A percentile compares a stretch with the other conserved stretches of the same genome.
Evolutionary conservation across 305 asterid species (phyloP).

Genomic region (Fraxinus albicans): DNA sequence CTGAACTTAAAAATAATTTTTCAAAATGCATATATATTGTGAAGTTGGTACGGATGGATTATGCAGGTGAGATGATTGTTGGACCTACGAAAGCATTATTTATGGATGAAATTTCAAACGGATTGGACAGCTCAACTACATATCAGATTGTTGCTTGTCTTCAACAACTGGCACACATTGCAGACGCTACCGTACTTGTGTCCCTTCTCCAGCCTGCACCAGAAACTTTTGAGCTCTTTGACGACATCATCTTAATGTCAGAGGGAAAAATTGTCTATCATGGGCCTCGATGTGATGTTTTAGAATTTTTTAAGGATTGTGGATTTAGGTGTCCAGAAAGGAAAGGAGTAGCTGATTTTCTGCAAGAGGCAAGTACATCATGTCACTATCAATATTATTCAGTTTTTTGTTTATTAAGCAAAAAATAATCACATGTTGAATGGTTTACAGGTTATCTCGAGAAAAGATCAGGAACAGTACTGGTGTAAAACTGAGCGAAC

Average conservation of each 20-base stretch:
- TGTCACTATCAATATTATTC: background rate
- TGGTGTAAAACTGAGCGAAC: slow-evolving; percentile 39
- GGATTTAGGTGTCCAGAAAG: slow-evolving; percentile 58
- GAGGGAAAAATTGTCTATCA: slow-evolving; percentile 45
- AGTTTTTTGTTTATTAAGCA: background rate
- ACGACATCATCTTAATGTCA: slow-evolving; percentile 38
- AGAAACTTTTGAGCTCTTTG: slow-evolving; percentile 45
- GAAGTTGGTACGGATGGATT: background rate
- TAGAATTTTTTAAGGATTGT: slow-evolving; percentile 34
- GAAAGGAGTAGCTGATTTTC: slow-evolving; percentile 61
- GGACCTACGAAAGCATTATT: slow-evolving; percentile 49
- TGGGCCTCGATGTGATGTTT: slow-evolving; percentile 31
- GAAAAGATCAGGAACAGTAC: slow-evolving; percentile 68
- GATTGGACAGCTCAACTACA: slow-evolving; percentile 46
- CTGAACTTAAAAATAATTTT: background rate
- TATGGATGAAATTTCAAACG: slow-evolving; percentile 47
- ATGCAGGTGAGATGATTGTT: slow-evolving; percentile 44
- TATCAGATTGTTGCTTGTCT: slow-evolving; percentile 41
- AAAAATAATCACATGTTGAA: background rate
- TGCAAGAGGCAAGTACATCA: slow-evolving; percentile 52
- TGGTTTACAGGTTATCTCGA: slow-evolving; percentile 51
- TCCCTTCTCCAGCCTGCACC: slow-evolving; percentile 60
- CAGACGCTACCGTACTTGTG: slow-evolving; percentile 40
- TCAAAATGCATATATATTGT: background rate
- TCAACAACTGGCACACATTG: slow-evolving; percentile 42